Percentiles rank a stretch among this genome's conserved stretches.
Conservation (phyloP, 345 rosid genomes). For the Raphanus sativus region DNA sequence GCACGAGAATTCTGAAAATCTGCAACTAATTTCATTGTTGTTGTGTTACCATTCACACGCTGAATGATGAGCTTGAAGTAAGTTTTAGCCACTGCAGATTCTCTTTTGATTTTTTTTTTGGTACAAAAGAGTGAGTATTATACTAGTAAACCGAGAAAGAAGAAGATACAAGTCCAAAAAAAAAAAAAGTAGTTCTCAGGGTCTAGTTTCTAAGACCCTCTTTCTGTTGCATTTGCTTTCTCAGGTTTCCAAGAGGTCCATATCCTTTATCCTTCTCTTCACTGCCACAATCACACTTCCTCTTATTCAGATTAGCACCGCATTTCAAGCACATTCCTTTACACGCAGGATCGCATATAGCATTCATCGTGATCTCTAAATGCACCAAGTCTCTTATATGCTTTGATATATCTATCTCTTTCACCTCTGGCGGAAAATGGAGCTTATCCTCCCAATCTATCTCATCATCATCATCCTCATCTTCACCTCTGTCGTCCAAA, state of each 20-base stretch:
- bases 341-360: conserved; percentile 67
- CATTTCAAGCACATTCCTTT: conserved; percentile 80
- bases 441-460: conserved; percentile 83
- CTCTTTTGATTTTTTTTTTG: background rate
- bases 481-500: conserved; percentile 34
- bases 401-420: conserved; percentile 82
- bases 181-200: background rate
- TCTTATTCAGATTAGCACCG: conserved; percentile 67
- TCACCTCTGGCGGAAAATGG: conserved; percentile 63
- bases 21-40: background rate
- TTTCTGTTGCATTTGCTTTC: conserved; percentile 59
- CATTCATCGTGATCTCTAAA: conserved; percentile 66
- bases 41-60: background rate
- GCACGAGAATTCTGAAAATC: background rate
- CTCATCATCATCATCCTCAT: conserved; percentile 49
- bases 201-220: conserved; percentile 29
- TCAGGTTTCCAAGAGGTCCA: conserved; percentile 73
- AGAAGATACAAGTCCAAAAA: background rate
- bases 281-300: conserved; percentile 57
- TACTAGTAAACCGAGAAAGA: background rate
- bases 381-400: conserved; percentile 79
- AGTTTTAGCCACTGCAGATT: background rate
- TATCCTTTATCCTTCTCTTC: conserved; percentile 47
- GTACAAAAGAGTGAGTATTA: conserved; percentile 9
- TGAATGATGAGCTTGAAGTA: background rate